Percentiles rank a stretch among this genome's conserved stretches.
These are phyloP conservation scores for Blumeriella jaapii DNA, from an alignment of 2,329 filamentous ascomycete genomes.

Conservation along the genomic window DNA sequence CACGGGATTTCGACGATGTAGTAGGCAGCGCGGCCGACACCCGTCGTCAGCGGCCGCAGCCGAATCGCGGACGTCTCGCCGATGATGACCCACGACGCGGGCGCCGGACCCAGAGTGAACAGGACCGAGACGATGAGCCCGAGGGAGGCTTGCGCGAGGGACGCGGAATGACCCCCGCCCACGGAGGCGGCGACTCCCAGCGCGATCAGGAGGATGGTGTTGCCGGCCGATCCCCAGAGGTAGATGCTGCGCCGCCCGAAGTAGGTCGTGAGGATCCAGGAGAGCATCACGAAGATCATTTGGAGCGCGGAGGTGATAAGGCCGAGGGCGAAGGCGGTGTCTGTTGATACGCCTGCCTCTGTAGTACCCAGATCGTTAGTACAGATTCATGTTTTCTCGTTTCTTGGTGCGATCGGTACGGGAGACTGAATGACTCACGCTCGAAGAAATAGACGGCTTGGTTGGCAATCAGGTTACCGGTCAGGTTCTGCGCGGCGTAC, in stretches of 20 bases:
- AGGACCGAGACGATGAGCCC: conserved; percentile 55
- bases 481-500: conserved; percentile 47
- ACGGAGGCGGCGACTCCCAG: conserved; percentile 49
- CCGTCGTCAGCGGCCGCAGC: conserved; percentile 53
- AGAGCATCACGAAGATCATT: conserved; percentile 51
- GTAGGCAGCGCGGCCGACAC: conserved; percentile 51
- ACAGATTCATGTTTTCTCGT: too few relatives aligned
- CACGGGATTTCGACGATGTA: conserved; percentile 55
- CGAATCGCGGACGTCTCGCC: conserved; percentile 55
- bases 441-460: conserved; percentile 24
- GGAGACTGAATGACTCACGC: conserved; percentile 18
- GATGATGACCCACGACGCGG: conserved; percentile 55
- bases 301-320: conserved; percentile 55
- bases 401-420: conserved; percentile 18
- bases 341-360: conserved; percentile 47
- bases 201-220: conserved; percentile 40
- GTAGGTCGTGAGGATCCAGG: conserved; percentile 55
- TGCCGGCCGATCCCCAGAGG: conserved; percentile 45
- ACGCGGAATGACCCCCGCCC: conserved; percentile 28
- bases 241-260: conserved; percentile 54
- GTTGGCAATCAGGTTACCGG: conserved; percentile 51
- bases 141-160: conserved; percentile 46
- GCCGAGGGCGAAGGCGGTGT: conserved; percentile 48
- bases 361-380: too few relatives aligned
- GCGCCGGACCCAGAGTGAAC: conserved; percentile 50